Conservation (phyloP, 257 asterid genomes). For the Jacaranda mimosifolia region DNA sequence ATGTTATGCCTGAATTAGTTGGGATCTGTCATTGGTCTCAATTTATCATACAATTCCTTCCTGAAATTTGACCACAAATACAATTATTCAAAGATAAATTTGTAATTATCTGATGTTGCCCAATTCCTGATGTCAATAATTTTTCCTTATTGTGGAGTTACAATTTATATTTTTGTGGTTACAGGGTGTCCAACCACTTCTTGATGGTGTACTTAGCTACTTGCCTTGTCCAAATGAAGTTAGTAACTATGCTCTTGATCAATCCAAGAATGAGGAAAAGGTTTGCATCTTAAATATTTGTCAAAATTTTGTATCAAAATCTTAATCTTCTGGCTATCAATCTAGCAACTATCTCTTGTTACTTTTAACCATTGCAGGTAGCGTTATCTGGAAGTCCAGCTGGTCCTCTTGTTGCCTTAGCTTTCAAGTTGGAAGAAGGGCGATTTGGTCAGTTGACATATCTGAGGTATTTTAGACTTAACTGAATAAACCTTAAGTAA, state of each 20-base stretch:
- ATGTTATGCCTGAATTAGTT: slow-evolving; percentile 16
- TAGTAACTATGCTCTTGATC: slow-evolving; percentile 88
- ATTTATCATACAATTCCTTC: slow-evolving; percentile 6
- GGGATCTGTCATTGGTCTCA: slow-evolving; percentile 23
- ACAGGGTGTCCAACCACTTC: slow-evolving; percentile 97
- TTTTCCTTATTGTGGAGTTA: slow-evolving; percentile 28
- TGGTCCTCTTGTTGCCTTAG: slow-evolving; percentile 96
- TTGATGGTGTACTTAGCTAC: slow-evolving; percentile 93
- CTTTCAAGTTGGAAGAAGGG: slow-evolving; percentile 97
- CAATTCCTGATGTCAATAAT: background rate
- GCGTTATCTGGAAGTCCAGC: slow-evolving; percentile 82
- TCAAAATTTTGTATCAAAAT: slow-evolving; percentile 23
- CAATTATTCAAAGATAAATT: slow-evolving; percentile 17
- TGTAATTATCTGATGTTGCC: slow-evolving; percentile 2
- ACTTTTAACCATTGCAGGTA: slow-evolving; percentile 60
- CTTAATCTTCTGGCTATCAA: slow-evolving; percentile 24
- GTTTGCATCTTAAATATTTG: slow-evolving; percentile 41
- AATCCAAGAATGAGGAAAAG: slow-evolving; percentile 91
- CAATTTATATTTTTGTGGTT: slow-evolving; percentile 36
- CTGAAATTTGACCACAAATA: background rate
- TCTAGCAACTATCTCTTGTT: slow-evolving; percentile 26
- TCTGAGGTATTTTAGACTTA: slow-evolving; percentile 66
- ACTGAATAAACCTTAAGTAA: background rate
- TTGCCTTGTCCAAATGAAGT: slow-evolving; percentile 95
- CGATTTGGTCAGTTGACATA: slow-evolving; percentile 94